Base-by-base conservation (phyloP, 441 rosid genomes). In the Melastoma candidum region DNA sequence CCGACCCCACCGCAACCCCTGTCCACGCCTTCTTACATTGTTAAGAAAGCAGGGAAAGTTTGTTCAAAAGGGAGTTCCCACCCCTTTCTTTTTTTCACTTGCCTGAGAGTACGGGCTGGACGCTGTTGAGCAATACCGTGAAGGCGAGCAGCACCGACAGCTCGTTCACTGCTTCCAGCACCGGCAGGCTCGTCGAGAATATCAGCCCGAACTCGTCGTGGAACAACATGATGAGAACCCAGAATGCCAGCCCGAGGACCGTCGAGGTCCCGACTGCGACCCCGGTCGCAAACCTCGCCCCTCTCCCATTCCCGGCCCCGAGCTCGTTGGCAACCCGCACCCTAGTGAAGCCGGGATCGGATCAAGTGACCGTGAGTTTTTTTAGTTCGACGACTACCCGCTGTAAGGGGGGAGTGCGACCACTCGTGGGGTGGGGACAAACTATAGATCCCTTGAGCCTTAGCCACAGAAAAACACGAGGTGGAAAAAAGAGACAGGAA, bases 1-100 rank as follows among this genome's bases (percentile, higher is more conserved):
- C 96, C 1, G 95, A 90, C 47, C 97, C 97, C 49, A 90, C 83
- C 9, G 97, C 95, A 44, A 90, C 97, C 25, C 93, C 96, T 79
- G 41, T 7, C 2, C 2, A 25, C 7, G 7, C 36, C 3, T 49
- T 49, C 8, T 26, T 12, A 39, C 11, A 49, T 10, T 13, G 13
- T 36, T 13, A 32, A 56, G 43, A 9, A 27, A 25, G 26, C 26
- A 3, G 14, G 10, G 22, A 17, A 17, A 17, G 22, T 17, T 17
- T 17, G 22, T 17, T 17, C 22, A 17, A 17, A 17, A 17, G 22
- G 22, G 22, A 17, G 22, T 17, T 1, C 22, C 22, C 22, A 17
- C 22, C 22, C 22, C 22, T 1, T 17, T 17, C 1, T 1, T 17
- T 17, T 17, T 17, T 17, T 17, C 22, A 3, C 24, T 8, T 52